Base-by-base conservation (phyloP, 371 early-diverging fungal genomes). In the Cokeromyces recurvatus region DNA sequence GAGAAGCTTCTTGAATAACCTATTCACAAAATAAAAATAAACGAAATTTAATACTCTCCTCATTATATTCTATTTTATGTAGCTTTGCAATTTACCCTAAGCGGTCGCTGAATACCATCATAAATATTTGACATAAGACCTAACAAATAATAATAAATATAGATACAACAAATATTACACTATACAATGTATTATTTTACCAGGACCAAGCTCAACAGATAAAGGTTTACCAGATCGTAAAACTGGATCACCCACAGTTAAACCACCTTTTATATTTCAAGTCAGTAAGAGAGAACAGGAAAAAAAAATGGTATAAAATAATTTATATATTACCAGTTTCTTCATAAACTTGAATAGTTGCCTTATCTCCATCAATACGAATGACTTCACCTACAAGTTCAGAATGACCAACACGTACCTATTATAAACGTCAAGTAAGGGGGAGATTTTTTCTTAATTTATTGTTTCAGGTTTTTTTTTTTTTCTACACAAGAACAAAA, bases 331-430 rank as follows among this genome's bases (percentile, higher is more conserved):
- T 77, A 89, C 94, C 85, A 44, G 99, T 99, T 75, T 99, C 99
- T 70, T 99, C 99, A 82, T 99, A 99, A 17, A 99, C 99, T 76
- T 99, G 99, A 54, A 99, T 92, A 23, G 99, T 99, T 15, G 95
- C 93, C 75, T 95, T 97, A 72, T 99, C 98, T 49, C 90, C 90
- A 38, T 99, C 99, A 50, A 99, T 95, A 76, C 97, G 93, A 68
- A 99, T 99, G 57, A 99, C 99, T 79, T 99, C 99, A 53, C 99
- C 99, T 29, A 99, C 91, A 44, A 99, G 83, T 53, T 95, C 97
- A 58, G 84, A 77, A 69, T 95, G 90, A 46, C 99, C 99, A 20
- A 99, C 99, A 65, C 98, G 97, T 36, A 94, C 92, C 93, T 92
- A 48, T 27, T 12, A 48, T 8, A 29, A 29, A 11, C 11, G 29